phyloP scores from a whole-genome alignment of 225 moss, liverwort and hornwort species.

The Pleurozium schreberi region DNA sequence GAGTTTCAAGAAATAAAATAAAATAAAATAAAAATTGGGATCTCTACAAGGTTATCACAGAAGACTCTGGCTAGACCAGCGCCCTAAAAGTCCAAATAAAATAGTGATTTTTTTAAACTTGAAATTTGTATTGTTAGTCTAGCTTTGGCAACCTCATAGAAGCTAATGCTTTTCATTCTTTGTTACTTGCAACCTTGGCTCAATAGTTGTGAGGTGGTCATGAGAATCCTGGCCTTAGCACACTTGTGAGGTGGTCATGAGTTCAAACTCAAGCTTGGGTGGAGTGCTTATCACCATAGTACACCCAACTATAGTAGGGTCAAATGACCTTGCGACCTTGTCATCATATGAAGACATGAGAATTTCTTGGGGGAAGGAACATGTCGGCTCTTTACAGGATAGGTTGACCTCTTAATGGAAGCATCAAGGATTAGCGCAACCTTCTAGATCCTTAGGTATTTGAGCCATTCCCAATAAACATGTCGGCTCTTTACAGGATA shows the following conservation, averaged over 20 bases:
- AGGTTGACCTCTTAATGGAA: neutral
- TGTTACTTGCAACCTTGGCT: neutral
- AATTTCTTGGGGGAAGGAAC: neutral
- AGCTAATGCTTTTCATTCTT: neutral
- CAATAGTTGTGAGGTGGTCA: neutral
- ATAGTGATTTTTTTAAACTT: no score
- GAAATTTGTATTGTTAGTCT: no score
- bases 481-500: no score
- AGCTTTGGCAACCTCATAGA: no score
- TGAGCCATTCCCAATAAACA: neutral
- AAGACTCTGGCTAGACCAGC: no score
- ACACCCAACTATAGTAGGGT: neutral
- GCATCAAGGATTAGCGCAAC: neutral
- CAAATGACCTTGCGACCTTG: neutral
- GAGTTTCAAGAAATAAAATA: no score
- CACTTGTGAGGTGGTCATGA: neutral
- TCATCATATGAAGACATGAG: rapidly evolving
- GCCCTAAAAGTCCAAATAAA: no score
- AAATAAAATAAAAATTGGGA: no score
- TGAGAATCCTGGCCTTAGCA: neutral
- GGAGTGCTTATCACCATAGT: neutral
- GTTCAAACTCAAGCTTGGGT: neutral
- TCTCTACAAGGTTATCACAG: no score
- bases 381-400: neutral
- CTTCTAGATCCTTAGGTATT: neutral